Percentiles rank a stretch among this genome's conserved stretches.
Evolutionary conservation across 2,329 filamentous ascomycete genomes (phyloP).

Genomic region (Rutstroemia sp.): DNA sequence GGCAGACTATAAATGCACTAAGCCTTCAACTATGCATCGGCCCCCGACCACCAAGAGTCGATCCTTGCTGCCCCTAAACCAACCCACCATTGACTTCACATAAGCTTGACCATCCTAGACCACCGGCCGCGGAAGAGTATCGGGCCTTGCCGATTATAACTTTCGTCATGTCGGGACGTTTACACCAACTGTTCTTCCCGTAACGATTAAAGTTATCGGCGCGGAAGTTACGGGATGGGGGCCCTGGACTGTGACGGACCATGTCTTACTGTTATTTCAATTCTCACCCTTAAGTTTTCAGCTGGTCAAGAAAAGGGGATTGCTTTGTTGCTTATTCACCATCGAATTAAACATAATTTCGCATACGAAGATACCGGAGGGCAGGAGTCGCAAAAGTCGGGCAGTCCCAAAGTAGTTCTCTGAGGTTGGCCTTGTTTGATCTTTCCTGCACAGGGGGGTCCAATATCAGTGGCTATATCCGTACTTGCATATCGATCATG

Average conservation of each 20-base stretch:
- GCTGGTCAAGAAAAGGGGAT: not conserved
- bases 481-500: no score
- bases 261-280: conserved; percentile 5
- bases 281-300: not conserved
- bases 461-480: no score
- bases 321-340: no score
- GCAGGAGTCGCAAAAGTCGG: no score
- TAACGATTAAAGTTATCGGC: not conserved
- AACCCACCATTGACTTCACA: not conserved
- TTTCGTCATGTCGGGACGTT: not conserved
- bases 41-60: no score
- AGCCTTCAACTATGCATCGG: no score
- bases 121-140: not conserved
- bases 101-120: not conserved
- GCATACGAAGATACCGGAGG: no score
- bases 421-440: no score
- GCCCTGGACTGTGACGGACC: not conserved
- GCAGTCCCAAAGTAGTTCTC: no score
- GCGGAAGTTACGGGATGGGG: not conserved
- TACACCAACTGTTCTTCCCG: not conserved
- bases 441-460: no score
- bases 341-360: no score
- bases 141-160: not conserved
- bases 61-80: not conserved
- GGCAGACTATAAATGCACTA: no score